These are phyloP conservation scores for Acanthamoeba sp. DNA, from an alignment of 208 protist genomes.

Conservation along the genomic window DNA sequence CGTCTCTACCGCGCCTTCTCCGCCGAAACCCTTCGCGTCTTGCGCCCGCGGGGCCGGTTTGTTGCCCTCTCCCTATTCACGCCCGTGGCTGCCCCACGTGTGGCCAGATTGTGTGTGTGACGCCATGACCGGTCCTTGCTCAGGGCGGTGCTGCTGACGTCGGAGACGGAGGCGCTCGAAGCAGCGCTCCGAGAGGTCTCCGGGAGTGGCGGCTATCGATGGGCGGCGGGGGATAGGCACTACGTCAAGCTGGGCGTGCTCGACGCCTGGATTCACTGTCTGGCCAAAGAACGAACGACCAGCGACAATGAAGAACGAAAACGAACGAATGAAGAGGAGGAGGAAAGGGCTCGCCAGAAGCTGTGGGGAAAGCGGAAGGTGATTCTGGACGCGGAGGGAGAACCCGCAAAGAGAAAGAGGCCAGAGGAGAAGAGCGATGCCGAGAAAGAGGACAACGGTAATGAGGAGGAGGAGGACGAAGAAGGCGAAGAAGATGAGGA, in stretches of 20 bases:
- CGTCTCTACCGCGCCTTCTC: conserved; percentile 5
- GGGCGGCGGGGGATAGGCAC: not conserved
- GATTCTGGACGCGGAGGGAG: not conserved
- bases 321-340: not conserved
- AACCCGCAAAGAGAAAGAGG: not conserved
- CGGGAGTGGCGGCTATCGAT: not conserved
- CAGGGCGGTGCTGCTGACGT: conserved; percentile 64
- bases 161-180: conserved; percentile 5
- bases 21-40: not conserved
- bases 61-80: not conserved
- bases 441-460: not conserved
- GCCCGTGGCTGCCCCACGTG: not conserved
- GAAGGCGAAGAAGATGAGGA: too few species aligned
- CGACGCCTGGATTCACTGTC: conserved; percentile 31
- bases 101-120: not conserved
- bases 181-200: not conserved
- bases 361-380: too few species aligned
- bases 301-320: not conserved
- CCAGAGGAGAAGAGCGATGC: not conserved
- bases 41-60: not conserved
- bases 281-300: conserved; percentile 5
- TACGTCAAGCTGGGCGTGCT: conserved; percentile 65
- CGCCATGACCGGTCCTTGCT: too few species aligned
- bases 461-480: too few species aligned
- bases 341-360: conserved; percentile 12